A percentile compares a stretch with the other conserved stretches of the same genome.
Evolutionary conservation across 805 yeast genomes (phyloP).

Genomic region (Starmerella asiatica): DNA sequence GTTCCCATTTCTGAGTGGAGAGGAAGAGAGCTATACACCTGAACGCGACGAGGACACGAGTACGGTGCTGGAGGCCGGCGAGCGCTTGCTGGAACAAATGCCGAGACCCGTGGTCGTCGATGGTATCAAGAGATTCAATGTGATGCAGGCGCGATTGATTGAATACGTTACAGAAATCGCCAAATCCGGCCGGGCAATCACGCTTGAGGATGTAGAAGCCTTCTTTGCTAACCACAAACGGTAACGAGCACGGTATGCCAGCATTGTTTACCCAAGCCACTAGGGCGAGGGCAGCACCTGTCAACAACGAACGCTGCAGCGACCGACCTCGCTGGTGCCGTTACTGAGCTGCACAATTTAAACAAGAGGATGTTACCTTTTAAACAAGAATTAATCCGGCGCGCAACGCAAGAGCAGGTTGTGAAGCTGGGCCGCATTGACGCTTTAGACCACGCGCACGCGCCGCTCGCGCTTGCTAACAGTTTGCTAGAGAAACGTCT

Average conservation of each 20-base stretch:
- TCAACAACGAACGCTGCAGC: no score
- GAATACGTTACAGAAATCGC: slow-evolving; percentile 76
- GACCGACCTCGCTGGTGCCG: no score
- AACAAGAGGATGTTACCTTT: background rate
- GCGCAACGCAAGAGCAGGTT: background rate
- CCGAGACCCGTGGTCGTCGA: slow-evolving; percentile 67
- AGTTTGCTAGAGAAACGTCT: background rate
- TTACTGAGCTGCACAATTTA: no score
- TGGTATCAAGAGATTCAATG: slow-evolving; percentile 65
- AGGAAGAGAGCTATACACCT: slow-evolving; percentile 30
- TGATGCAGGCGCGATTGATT: slow-evolving; percentile 52
- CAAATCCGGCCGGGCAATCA: slow-evolving; percentile 61
- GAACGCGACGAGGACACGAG: slow-evolving; percentile 33
- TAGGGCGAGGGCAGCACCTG: no score
- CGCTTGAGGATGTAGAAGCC: slow-evolving; percentile 52
- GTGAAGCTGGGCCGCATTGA: background rate
- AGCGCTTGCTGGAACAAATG: slow-evolving; percentile 47
- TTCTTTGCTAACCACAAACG: slow-evolving; percentile 38
- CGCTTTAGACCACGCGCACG: background rate
- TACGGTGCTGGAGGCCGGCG: slow-evolving; percentile 59
- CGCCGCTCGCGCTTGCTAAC: background rate
- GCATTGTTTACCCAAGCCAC: no score
- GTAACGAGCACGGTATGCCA: no score
- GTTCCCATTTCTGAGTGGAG: slow-evolving; percentile 27
- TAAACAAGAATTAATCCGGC: background rate